These are phyloP conservation scores for Cercospora sp. DNA, from an alignment of 2,329 filamentous ascomycete genomes.

Conservation along the genomic window DNA sequence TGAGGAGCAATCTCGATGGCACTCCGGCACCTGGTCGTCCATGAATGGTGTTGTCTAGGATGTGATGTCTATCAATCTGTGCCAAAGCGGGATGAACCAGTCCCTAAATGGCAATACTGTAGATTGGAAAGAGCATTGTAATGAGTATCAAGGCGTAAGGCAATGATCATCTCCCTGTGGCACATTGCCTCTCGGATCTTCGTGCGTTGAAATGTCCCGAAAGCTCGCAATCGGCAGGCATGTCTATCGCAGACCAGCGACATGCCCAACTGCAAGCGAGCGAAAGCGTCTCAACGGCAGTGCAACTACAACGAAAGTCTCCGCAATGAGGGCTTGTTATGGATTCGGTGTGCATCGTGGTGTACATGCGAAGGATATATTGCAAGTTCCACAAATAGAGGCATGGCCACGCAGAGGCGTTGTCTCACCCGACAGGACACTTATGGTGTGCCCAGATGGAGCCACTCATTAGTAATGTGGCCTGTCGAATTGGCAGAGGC, in stretches of 20 bases:
- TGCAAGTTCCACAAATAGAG: not conserved
- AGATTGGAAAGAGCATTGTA: not conserved
- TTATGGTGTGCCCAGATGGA: not conserved
- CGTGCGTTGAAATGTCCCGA: not conserved
- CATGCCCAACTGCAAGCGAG: not conserved
- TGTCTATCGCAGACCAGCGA: not conserved
- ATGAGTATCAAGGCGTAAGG: not conserved
- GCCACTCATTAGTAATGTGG: not conserved
- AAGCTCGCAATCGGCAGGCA: not conserved
- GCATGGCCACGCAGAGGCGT: not conserved
- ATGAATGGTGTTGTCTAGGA: not conserved
- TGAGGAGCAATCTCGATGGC: slow-evolving; percentile 1
- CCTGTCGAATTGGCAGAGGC: not conserved
- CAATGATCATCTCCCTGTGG: not conserved
- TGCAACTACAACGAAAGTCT: not conserved
- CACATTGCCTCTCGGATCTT: not conserved
- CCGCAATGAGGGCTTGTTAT: not conserved
- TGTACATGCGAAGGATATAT: not conserved
- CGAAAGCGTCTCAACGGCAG: not conserved
- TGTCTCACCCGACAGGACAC: not conserved
- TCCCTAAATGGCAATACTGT: not conserved
- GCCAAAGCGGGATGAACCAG: not conserved
- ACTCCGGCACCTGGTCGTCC: not conserved
- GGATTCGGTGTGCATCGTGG: not conserved
- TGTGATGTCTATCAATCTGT: not conserved